Percentiles rank a stretch among this genome's conserved stretches.
Evolutionary conservation across 345 rosid genomes (phyloP).

Genomic region (Euphorbia lathyris): DNA sequence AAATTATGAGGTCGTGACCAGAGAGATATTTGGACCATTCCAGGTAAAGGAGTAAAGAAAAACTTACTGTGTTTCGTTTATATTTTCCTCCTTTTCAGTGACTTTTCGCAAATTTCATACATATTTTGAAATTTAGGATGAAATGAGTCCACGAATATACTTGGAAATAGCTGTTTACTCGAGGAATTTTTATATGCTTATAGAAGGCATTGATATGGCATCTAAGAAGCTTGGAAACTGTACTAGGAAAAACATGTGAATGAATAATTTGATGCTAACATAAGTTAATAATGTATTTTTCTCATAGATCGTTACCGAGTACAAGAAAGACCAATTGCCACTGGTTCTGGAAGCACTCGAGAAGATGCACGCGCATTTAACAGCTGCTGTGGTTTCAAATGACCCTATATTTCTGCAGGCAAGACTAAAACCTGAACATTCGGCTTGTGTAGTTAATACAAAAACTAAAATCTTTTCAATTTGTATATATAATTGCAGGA

Average conservation of each 20-base stretch:
- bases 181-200: not conserved
- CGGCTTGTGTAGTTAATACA: not conserved
- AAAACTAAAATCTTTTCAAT: conserved; percentile 1
- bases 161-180: not conserved
- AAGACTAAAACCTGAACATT: conserved; percentile 12
- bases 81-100: not conserved
- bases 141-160: not conserved
- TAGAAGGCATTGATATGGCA: no score
- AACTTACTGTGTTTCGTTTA: not conserved
- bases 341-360: conserved; percentile 81
- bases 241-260: not conserved
- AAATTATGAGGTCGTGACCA: conserved; percentile 71
- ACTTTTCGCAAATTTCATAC: not conserved
- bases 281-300: not conserved
- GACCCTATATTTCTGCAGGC: conserved; percentile 87
- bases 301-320: conserved; percentile 72
- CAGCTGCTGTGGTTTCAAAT: conserved; percentile 94
- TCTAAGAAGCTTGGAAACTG: no score
- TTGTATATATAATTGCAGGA: conserved; percentile 45
- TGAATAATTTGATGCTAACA: not conserved
- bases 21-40: conserved; percentile 94
- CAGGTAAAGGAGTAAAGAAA: conserved; percentile 52
- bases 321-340: conserved; percentile 71
- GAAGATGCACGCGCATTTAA: conserved; percentile 93
- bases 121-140: not conserved